phyloP scores from a whole-genome alignment of 495 filamentous ascomycete species.

The Penicillium simplicissimum region DNA sequence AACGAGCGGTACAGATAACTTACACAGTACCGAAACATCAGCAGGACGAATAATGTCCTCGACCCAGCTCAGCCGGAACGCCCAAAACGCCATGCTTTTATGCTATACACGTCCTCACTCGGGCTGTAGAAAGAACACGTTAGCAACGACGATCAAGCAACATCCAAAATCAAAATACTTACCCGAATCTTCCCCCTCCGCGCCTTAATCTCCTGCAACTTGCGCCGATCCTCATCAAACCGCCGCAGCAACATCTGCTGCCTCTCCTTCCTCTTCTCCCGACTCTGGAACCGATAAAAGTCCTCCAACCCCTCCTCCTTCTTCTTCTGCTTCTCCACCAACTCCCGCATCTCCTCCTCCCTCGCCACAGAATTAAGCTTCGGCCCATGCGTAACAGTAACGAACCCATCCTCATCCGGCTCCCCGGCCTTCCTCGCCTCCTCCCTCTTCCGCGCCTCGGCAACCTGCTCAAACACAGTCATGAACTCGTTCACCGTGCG shows the following conservation, averaged over 20 bases:
- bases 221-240: conserved; percentile 58
- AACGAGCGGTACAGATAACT: conserved; percentile 7
- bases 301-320: conserved; percentile 65
- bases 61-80: conserved; percentile 11
- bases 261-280: conserved; percentile 84
- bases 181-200: conserved; percentile 52
- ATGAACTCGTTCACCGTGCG: conserved; percentile 79
- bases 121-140: conserved; percentile 31
- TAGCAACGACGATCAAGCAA: not conserved
- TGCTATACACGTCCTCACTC: conserved; percentile 38
- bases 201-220: conserved; percentile 52
- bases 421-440: conserved; percentile 65
- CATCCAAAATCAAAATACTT: conserved; percentile 20
- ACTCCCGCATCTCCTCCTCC: conserved; percentile 71
- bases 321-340: conserved; percentile 73
- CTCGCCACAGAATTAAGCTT: conserved; percentile 71
- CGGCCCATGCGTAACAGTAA: conserved; percentile 80
- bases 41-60: conserved; percentile 4
- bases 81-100: conserved; percentile 31
- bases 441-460: conserved; percentile 64
- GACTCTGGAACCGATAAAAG: conserved; percentile 92
- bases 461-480: conserved; percentile 63
- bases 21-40: conserved; percentile 17
- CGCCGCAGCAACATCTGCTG: conserved; percentile 62
- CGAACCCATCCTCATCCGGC: conserved; percentile 93